Percentiles rank a stretch among this genome's conserved stretches.
phyloP scores from a whole-genome alignment of 257 asterid species.

The Eucommia ulmoides region DNA sequence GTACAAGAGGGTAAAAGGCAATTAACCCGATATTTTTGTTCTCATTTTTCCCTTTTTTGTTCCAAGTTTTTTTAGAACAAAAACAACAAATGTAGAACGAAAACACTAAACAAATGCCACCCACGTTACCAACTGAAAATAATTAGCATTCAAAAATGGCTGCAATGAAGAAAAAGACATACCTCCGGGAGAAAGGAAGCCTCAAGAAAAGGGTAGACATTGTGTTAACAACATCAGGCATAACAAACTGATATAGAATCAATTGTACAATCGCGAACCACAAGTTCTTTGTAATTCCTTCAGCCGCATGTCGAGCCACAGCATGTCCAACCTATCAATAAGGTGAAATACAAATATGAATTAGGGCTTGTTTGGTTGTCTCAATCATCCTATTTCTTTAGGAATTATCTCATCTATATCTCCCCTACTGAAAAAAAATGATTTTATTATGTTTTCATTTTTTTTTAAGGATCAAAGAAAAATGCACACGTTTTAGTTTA shows the following conservation, averaged over 20 bases:
- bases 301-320: constrained; percentile 84
- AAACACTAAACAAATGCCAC: no score
- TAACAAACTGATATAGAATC: constrained; percentile 67
- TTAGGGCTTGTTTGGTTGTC: no score
- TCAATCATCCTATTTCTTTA: no score
- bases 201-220: constrained; percentile 68
- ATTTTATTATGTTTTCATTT: not conserved
- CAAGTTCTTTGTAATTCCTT: constrained; percentile 65
- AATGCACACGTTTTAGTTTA: not conserved
- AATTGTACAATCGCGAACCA: constrained; percentile 76
- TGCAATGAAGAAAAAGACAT: no score
- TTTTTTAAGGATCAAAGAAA: not conserved
- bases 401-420: no score
- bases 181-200: constrained; percentile 96
- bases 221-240: constrained; percentile 74
- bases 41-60: no score
- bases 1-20: no score
- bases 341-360: constrained; percentile 7
- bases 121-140: no score
- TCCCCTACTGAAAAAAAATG: not conserved
- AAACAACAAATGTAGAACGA: no score
- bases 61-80: no score
- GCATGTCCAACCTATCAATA: constrained; percentile 78
- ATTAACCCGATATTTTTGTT: no score
- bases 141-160: no score